phyloP scores from a whole-genome alignment of 139 green algal genomes.

The Closterium sp. region DNA sequence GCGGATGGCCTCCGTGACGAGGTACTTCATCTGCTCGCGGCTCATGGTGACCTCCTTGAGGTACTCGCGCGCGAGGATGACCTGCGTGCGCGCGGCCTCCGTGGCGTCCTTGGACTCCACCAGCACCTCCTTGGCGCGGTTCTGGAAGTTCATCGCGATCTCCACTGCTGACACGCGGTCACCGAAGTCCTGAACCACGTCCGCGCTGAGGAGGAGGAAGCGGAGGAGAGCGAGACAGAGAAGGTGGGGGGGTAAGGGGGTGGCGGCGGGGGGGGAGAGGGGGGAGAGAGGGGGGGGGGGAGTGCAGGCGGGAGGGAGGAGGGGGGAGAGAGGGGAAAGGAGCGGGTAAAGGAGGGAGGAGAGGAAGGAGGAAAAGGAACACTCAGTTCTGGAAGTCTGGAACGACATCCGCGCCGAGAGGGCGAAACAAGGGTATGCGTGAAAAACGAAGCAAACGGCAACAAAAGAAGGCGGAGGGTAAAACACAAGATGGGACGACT shows the following conservation, averaged over 20 bases:
- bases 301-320: background rate
- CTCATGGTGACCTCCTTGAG: constrained; percentile 88
- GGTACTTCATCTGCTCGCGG: constrained; percentile 85
- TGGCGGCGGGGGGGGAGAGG: background rate
- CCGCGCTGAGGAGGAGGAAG: constrained; percentile 23
- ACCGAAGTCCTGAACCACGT: constrained; percentile 37
- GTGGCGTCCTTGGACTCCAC: constrained; percentile 80
- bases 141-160: constrained; percentile 49
- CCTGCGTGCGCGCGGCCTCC: constrained; percentile 72
- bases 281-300: background rate
- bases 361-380: no score
- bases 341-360: background rate
- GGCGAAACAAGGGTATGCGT: no score
- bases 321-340: background rate
- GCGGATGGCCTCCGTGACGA: constrained; percentile 87
- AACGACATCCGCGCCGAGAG: no score
- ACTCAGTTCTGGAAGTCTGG: no score
- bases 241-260: background rate
- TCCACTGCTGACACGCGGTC: constrained; percentile 47
- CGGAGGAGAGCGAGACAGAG: background rate
- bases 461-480: no score
- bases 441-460: no score
- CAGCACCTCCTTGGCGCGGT: constrained; percentile 52
- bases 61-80: constrained; percentile 95
- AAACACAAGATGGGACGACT: no score